Percentiles rank a stretch among this genome's conserved stretches.
phyloP scores from a whole-genome alignment of 1,284 basidiomycete species.

The Polyporus tsugae region DNA sequence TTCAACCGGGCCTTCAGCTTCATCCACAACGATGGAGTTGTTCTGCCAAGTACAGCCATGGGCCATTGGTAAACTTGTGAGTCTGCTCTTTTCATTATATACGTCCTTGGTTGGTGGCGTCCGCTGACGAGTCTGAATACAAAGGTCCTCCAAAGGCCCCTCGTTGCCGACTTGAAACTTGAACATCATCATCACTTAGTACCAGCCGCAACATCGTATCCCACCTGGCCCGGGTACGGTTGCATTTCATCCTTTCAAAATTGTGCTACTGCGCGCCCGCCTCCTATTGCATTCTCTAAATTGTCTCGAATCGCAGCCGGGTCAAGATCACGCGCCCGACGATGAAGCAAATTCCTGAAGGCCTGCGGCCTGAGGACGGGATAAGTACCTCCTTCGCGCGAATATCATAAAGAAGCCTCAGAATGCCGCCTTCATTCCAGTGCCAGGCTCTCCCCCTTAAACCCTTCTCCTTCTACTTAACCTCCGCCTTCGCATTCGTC shows the following conservation, averaged over 20 bases:
- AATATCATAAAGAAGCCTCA: neutral
- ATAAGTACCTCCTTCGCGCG: neutral
- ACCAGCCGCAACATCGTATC: neutral
- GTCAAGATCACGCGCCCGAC: too few relatives aligned
- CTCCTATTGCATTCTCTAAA: too few relatives aligned
- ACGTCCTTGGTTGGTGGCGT: too few relatives aligned
- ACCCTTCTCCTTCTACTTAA: neutral
- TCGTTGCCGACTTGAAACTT: too few relatives aligned
- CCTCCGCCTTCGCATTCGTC: neutral
- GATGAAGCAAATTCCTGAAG: neutral
- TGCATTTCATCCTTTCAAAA: neutral
- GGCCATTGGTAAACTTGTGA: too few relatives aligned
- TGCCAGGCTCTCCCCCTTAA: neutral
- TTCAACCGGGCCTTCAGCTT: neutral
- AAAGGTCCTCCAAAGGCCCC: too few relatives aligned
- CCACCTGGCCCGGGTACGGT: neutral
- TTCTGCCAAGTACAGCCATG: too few relatives aligned
- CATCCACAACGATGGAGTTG: too few relatives aligned
- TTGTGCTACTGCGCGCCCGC: too few relatives aligned
- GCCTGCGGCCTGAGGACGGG: neutral
- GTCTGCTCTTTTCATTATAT: too few relatives aligned
- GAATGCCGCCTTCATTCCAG: neutral
- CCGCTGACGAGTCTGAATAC: too few relatives aligned
- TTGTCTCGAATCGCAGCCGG: neutral
- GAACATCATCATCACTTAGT: neutral